These are phyloP conservation scores for Paramecium sonneborni DNA, from an alignment of 73 alveolate species.

Conservation along the genomic window DNA sequence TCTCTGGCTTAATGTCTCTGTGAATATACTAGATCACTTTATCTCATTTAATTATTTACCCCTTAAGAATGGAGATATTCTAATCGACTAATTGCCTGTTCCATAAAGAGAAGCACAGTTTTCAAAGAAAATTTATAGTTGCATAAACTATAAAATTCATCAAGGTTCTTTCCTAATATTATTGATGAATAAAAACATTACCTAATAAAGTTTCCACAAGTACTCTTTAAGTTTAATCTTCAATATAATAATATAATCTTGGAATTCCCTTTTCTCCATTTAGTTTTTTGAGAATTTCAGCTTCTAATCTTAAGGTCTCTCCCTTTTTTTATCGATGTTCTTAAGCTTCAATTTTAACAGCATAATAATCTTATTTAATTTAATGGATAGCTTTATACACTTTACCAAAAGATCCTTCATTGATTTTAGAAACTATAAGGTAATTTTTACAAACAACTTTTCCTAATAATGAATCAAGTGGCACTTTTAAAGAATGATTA, in stretches of 20 bases:
- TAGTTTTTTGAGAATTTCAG: background rate
- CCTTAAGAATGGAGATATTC: constrained; percentile 78
- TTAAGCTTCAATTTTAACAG: background rate
- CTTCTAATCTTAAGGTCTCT: constrained; percentile 12
- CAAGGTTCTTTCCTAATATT: constrained; percentile 83
- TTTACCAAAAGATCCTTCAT: constrained; percentile 1
- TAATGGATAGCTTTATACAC: constrained; percentile 11
- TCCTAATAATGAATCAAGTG: background rate
- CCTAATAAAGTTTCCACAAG: constrained; percentile 82
- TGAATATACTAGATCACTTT: constrained; percentile 54
- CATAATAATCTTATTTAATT: constrained; percentile 13
- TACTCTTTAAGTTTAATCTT: constrained; percentile 79
- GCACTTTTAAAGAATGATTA: background rate
- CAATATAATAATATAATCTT: constrained; percentile 21
- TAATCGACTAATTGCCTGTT: constrained; percentile 82
- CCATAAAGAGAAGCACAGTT: constrained; percentile 84
- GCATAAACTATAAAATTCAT: constrained; percentile 78
- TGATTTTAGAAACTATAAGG: background rate
- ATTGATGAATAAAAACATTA: background rate
- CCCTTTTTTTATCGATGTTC: background rate
- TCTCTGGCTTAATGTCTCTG: constrained; percentile 86
- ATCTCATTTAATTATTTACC: background rate
- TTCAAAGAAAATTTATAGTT: constrained; percentile 80
- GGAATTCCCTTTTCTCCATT: constrained; percentile 26
- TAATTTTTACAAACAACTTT: constrained; percentile 16